phyloP scores from a whole-genome alignment of 2,329 filamentous ascomycete species.

The Fusarium ramigenum region DNA sequence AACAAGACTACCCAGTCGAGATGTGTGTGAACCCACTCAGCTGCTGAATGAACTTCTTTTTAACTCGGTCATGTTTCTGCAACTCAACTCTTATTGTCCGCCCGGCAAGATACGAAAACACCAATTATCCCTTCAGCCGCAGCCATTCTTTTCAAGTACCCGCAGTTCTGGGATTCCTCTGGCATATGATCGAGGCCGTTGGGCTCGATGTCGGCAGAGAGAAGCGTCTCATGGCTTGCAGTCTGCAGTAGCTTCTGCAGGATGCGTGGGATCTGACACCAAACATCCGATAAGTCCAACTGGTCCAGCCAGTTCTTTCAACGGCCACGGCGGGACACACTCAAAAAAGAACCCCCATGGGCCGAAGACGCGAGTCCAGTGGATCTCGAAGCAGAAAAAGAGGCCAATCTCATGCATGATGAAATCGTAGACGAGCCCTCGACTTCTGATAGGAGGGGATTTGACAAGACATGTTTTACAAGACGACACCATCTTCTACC shows the following conservation, averaged over 20 bases:
- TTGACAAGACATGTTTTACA: constrained; percentile 20
- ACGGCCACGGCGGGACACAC: constrained; percentile 6
- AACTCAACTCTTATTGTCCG: constrained; percentile 10
- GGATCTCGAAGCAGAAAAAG: constrained; percentile 15
- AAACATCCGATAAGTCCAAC: constrained; percentile 31
- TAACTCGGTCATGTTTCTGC: constrained; percentile 28
- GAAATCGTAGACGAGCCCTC: constrained; percentile 18
- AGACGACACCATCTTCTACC: constrained; percentile 30
- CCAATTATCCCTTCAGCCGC: constrained; percentile 1
- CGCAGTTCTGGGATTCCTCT: constrained; percentile 6
- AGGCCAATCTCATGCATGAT: constrained; percentile 36
- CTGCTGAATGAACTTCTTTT: constrained; percentile 18
- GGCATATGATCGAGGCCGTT: constrained; percentile 18
- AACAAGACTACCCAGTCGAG: constrained; percentile 1
- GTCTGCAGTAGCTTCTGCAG: constrained; percentile 20
- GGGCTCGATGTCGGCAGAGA: constrained; percentile 30
- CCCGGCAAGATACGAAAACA: constrained; percentile 1
- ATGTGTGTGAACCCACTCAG: constrained; percentile 7
- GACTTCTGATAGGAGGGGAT: constrained; percentile 33
- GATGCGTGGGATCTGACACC: constrained; percentile 34
- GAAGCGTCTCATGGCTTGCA: constrained; percentile 36
- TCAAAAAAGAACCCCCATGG: constrained; percentile 6
- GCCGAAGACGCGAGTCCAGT: constrained; percentile 22
- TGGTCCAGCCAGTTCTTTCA: constrained; percentile 29
- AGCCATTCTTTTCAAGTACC: constrained; percentile 16